Evolutionary conservation across 2,329 filamentous ascomycete genomes (phyloP), one percentile per base, ranked within the genome.

Genomic region (Fusarium brachygibbosum): DNA sequence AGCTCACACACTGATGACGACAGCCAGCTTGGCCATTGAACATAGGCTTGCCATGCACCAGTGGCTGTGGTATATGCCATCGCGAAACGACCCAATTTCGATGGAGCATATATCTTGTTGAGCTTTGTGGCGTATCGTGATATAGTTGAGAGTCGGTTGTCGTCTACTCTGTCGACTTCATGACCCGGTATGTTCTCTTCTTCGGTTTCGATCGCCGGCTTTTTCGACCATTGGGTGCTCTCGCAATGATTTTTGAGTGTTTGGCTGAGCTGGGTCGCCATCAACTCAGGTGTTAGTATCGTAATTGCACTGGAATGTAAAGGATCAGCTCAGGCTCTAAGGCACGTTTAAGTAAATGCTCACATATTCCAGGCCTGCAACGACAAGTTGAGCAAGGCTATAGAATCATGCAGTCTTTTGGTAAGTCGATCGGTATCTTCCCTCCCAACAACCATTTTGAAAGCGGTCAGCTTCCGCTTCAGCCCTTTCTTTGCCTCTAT

Each of bases 21-120:
- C 5, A 74, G 11, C 75, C 75, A 76, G n/a, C 37, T 69, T 1
- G 75, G 75, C 10, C 60, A 35, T 52, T 75, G 71, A 0, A 76
- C 11, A 17, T 66, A 64, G 1, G 63, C 73, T 6, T 72, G 60
- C 74, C 74, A 76, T 0, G 60, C 72, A 1, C 69, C 68, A 1
- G 62, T 69, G 1, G 17, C 13, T 3, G 54, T 63, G 0, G 57
- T 38, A 2, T 64, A 66, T 9, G 56, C 19, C 13, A 71, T 32
- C 0, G 19, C 63, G 3, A 74, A 72, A 1, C 67, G 61, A 0
- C 71, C 68, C 0, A 57, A 12, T n/a, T 51, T 62, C 1, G 73
- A 70, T 3, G 65, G 23, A 10, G 25, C 23, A 9, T 66, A 67
- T 4, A 3, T 35, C 49, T 35, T 64, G 29, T n/a, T 21, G 28